Percentiles rank a stretch among this genome's conserved stretches.
These are phyloP conservation scores for Cicer bijugum DNA, from an alignment of 306 rosid species.

Conservation along the genomic window DNA sequence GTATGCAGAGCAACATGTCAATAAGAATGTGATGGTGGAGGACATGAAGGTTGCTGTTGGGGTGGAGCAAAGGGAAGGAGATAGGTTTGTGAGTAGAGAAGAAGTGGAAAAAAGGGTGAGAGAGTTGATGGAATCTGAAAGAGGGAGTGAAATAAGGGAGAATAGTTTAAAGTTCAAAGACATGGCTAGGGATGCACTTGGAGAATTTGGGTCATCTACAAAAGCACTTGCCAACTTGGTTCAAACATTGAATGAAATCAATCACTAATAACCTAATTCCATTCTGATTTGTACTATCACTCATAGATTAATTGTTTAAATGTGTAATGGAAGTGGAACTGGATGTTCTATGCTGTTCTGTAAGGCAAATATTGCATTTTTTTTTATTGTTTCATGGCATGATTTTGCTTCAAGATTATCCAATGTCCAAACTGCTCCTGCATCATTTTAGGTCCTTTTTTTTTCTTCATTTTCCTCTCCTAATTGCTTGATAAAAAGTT, in stretches of 20 bases:
- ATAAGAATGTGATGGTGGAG: conserved; percentile 45
- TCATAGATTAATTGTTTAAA: background rate
- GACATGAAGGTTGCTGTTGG: conserved; percentile 46
- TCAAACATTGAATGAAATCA: conserved; percentile 37
- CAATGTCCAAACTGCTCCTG: background rate
- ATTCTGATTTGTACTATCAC: background rate
- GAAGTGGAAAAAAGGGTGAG: conserved; percentile 43
- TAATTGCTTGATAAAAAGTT: no score
- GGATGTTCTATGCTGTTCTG: background rate
- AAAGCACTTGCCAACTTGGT: conserved; percentile 42
- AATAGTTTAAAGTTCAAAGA: conserved; percentile 29
- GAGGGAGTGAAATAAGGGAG: conserved; percentile 33
- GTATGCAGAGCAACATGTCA: conserved; percentile 51
- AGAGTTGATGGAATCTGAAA: conserved; percentile 39
- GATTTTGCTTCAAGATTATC: background rate
- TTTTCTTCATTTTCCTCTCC: no score
- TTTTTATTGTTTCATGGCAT: background rate
- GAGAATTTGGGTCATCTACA: conserved; percentile 41
- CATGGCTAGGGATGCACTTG: conserved; percentile 39
- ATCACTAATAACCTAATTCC: background rate
- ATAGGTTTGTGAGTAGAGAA: conserved; percentile 42
- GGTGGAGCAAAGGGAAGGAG: conserved; percentile 41
- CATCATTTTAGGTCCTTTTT: no score
- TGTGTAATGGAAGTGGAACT: background rate
- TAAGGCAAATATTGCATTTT: background rate